Conservation (phyloP, 169 alveolate species). For the Plasmodium gonderi region DNA sequence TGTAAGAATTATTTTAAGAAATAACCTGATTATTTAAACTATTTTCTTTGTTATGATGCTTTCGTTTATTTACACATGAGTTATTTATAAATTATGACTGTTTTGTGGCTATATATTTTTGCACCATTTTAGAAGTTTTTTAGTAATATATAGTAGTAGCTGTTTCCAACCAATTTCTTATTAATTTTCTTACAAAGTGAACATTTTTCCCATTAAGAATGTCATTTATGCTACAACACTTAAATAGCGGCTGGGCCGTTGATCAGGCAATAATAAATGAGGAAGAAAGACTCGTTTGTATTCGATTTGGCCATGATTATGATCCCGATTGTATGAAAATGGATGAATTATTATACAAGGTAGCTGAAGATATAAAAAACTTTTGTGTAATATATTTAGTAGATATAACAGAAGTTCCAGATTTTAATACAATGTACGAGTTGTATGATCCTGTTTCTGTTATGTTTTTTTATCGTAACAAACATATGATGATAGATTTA, state of each 20-base stretch:
- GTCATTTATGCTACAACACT: conserved; percentile 98
- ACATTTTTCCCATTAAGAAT: conserved; percentile 82
- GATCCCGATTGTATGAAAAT: conserved; percentile 98
- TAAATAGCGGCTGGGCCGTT: conserved; percentile 99
- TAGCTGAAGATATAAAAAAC: conserved; percentile 96
- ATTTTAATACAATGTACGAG: conserved; percentile 99
- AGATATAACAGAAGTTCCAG: conserved; percentile 99
- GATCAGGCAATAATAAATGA: conserved; percentile 98
- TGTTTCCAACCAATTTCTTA: not conserved
- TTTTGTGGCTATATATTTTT: not conserved
- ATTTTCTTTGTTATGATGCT: not conserved
- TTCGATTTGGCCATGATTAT: conserved; percentile 98
- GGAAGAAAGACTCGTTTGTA: conserved; percentile 97
- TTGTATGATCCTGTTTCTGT: conserved; percentile 98
- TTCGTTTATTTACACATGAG: not conserved
- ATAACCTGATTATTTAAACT: not conserved
- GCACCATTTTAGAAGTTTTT: not conserved
- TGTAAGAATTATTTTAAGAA: not conserved
- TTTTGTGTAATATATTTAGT: conserved; percentile 98
- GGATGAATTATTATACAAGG: conserved; percentile 97
- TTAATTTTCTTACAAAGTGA: not conserved
- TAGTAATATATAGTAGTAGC: not conserved
- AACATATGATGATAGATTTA: conserved; percentile 98
- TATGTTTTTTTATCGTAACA: conserved; percentile 98
- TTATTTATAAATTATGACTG: not conserved